phyloP scores from a whole-genome alignment of 352 stramenopile genomes.

The Pythium graminicola region DNA sequence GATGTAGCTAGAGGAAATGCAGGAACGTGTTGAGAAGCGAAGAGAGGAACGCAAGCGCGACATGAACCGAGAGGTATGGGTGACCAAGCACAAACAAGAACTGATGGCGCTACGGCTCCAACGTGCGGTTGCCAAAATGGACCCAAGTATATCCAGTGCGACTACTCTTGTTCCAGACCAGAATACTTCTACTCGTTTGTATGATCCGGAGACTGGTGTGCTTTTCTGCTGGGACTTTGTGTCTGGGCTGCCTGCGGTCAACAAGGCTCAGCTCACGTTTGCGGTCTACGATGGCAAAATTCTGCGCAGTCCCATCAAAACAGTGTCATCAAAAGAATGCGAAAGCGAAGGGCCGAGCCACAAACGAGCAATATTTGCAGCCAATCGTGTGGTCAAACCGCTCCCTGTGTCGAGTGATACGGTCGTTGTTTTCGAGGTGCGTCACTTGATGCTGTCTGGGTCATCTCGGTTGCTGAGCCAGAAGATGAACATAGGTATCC shows the following conservation, averaged over 20 bases:
- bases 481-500: constrained; percentile 2
- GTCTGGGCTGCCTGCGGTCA: not conserved
- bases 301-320: constrained; percentile 23
- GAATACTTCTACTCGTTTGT: not conserved
- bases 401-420: constrained; percentile 10
- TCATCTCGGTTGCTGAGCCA: not conserved
- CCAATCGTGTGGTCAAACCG: constrained; percentile 15
- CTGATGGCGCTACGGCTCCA: constrained; percentile 28
- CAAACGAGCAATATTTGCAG: constrained; percentile 21
- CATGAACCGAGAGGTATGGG: constrained; percentile 18
- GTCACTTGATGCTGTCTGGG: not conserved
- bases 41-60: constrained; percentile 23
- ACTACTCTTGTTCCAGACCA: not conserved
- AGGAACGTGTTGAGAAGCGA: constrained; percentile 26
- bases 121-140: constrained; percentile 22
- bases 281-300: constrained; percentile 28
- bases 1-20: constrained; percentile 27
- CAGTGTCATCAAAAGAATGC: constrained; percentile 18
- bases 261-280: constrained; percentile 24
- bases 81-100: constrained; percentile 29
- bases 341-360: constrained; percentile 22
- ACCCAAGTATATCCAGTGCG: not conserved
- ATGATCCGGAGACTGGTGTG: constrained; percentile 21
- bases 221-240: constrained; percentile 31
- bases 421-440: constrained; percentile 25